Conservation (phyloP, 2,329 filamentous ascomycete genomes). For the Mycosphaerella arachidis region DNA sequence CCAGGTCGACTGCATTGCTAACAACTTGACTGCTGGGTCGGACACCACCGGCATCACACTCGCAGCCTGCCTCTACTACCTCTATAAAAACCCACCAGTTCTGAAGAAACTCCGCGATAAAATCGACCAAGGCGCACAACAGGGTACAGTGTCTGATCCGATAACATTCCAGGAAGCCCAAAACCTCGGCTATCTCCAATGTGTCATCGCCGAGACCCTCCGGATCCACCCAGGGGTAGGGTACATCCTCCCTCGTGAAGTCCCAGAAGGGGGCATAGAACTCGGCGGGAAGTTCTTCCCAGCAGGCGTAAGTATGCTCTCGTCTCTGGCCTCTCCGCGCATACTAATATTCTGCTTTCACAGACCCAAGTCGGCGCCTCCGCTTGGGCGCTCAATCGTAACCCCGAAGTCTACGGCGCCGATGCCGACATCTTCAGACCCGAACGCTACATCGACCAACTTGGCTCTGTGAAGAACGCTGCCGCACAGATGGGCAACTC, state of each 20-base stretch:
- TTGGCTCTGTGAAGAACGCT: slow-evolving; percentile 24
- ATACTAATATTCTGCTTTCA: too few relatives aligned
- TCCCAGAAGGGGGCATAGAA: slow-evolving; percentile 35
- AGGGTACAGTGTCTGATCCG: slow-evolving; percentile 29
- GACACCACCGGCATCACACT: slow-evolving; percentile 31
- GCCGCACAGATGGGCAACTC: slow-evolving; percentile 3
- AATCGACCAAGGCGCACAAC: slow-evolving; percentile 25
- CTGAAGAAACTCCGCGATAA: slow-evolving; percentile 33
- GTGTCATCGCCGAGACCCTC: slow-evolving; percentile 9
- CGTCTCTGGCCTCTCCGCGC: background rate
- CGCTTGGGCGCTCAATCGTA: slow-evolving; percentile 34
- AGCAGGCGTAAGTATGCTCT: slow-evolving; percentile 16
- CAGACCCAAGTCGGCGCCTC: slow-evolving; percentile 9
- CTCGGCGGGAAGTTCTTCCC: slow-evolving; percentile 36
- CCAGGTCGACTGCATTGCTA: slow-evolving; percentile 33
- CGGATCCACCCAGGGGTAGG: slow-evolving; percentile 28
- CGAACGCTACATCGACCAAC: slow-evolving; percentile 38
- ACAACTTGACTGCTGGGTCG: slow-evolving; percentile 37
- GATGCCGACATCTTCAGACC: slow-evolving; percentile 43
- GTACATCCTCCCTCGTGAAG: slow-evolving; percentile 36
- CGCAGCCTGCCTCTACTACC: slow-evolving; percentile 35
- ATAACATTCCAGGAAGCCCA: slow-evolving; percentile 32
- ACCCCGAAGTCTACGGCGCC: slow-evolving; percentile 40
- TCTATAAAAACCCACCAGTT: slow-evolving; percentile 33
- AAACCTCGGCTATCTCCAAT: slow-evolving; percentile 16